A percentile compares a stretch with the other conserved stretches of the same genome.
Conservation (phyloP, 163 green algal genomes). For the Trebouxia gelatinosa region DNA sequence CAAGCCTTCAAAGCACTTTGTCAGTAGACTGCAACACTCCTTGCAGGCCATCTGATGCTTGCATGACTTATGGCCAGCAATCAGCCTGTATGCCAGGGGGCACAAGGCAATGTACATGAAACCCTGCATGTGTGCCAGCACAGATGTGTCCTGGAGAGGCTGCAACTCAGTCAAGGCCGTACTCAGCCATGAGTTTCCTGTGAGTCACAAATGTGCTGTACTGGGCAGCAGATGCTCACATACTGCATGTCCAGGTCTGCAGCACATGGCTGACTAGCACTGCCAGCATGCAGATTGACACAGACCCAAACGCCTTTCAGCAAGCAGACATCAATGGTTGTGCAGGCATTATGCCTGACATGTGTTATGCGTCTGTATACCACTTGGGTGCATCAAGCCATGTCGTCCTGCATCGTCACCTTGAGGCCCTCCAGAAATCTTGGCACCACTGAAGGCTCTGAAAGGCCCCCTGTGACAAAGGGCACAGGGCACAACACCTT, state of each 20-base stretch:
- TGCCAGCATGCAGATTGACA: neutral
- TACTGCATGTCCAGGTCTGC: neutral
- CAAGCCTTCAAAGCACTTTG: neutral
- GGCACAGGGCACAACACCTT: constrained; percentile 66
- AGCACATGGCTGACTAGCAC: neutral
- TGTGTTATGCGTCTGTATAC: no score
- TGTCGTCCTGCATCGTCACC: no score
- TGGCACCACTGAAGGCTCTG: constrained; percentile 64
- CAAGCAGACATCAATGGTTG: neutral
- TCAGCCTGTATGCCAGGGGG: neutral
- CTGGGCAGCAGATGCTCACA: no score
- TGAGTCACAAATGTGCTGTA: no score
- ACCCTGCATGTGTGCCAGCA: no score
- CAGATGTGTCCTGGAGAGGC: no score
- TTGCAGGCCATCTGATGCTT: neutral
- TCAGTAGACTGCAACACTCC: neutral
- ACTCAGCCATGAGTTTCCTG: no score
- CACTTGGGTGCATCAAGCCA: no score
- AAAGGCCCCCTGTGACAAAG: constrained; percentile 58
- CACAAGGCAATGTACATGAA: no score
- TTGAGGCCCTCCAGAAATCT: constrained; percentile 59
- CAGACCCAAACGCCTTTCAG: neutral
- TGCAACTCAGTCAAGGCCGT: no score
- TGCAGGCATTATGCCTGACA: neutral
- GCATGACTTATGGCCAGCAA: neutral